Conservation (phyloP, 2,329 filamentous ascomycete species). For the Aspergillus melleus region DNA sequence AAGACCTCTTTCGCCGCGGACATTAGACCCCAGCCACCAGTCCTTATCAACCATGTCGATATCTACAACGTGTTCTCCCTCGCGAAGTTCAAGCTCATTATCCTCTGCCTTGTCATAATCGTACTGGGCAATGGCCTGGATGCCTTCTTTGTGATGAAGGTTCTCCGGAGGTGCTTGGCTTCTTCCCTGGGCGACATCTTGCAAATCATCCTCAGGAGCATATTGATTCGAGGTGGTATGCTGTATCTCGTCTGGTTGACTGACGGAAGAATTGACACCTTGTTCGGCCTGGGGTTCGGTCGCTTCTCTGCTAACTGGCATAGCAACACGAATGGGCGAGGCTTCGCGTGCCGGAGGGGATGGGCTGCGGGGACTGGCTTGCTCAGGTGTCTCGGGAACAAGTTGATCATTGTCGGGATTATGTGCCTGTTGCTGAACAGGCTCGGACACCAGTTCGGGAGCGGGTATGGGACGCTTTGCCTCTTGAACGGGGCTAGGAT, state of each 20-base stretch:
- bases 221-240: conserved; percentile 63
- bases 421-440: conserved; percentile 45
- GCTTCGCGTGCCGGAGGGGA: conserved; percentile 53
- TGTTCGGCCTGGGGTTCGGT: conserved; percentile 45
- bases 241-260: conserved; percentile 66
- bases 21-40: conserved; percentile 97
- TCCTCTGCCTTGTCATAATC: conserved; percentile 98
- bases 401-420: conserved; percentile 15
- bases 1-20: conserved; percentile 77
- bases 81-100: conserved; percentile 87
- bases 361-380: conserved; percentile 52
- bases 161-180: conserved; percentile 61
- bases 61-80: conserved; percentile 84
- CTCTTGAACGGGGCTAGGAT: conserved; percentile 64
- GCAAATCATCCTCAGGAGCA: conserved; percentile 62
- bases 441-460: conserved; percentile 64
- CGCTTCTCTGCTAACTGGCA: conserved; percentile 72
- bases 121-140: conserved; percentile 79
- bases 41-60: conserved; percentile 98
- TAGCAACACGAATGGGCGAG: conserved; percentile 82
- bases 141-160: conserved; percentile 55
- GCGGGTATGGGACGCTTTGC: conserved; percentile 70
- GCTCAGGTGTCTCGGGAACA: conserved; percentile 40
- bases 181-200: conserved; percentile 62
- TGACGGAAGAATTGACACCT: conserved; percentile 39